A percentile compares a stretch with the other conserved stretches of the same genome.
phyloP scores from a whole-genome alignment of 176 grass and related monocot species.

The Raddia guianensis region DNA sequence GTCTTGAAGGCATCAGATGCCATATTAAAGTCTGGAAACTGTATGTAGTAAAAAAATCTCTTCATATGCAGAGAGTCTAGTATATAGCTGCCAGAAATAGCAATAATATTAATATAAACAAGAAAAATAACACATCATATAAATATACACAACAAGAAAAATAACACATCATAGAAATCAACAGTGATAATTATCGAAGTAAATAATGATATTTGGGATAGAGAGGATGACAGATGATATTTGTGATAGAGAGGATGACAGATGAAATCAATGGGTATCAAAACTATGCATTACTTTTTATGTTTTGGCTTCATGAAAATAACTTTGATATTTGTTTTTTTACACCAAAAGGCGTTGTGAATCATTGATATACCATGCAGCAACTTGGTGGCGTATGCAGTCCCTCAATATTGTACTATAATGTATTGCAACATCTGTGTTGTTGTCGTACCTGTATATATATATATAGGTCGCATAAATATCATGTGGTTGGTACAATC shows the following conservation, averaged over 20 bases:
- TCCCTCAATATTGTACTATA: slow-evolving; percentile 65
- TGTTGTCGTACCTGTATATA: slow-evolving; percentile 52
- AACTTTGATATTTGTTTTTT: background rate
- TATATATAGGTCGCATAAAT: background rate
- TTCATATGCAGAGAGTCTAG: slow-evolving; percentile 51
- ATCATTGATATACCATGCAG: slow-evolving; percentile 51
- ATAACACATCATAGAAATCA: background rate
- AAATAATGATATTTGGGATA: background rate
- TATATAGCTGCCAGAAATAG: slow-evolving; percentile 46
- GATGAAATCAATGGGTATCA: background rate
- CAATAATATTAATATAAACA: background rate
- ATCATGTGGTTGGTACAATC: background rate
- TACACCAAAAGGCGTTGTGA: background rate
- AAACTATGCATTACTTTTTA: background rate
- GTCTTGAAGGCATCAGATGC: slow-evolving; percentile 65
- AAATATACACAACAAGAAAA: background rate
- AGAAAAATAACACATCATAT: background rate
- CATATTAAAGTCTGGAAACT: slow-evolving; percentile 63
- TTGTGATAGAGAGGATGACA: background rate
- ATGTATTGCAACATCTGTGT: slow-evolving; percentile 63
- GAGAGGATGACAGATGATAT: background rate
- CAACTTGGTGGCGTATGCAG: slow-evolving; percentile 66
- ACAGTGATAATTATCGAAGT: background rate
- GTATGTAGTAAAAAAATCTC: slow-evolving; percentile 66
- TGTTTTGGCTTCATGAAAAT: background rate